These are phyloP conservation scores for Pseudofabraea citricarpa DNA, from an alignment of 2,329 filamentous ascomycete genomes.

Conservation along the genomic window DNA sequence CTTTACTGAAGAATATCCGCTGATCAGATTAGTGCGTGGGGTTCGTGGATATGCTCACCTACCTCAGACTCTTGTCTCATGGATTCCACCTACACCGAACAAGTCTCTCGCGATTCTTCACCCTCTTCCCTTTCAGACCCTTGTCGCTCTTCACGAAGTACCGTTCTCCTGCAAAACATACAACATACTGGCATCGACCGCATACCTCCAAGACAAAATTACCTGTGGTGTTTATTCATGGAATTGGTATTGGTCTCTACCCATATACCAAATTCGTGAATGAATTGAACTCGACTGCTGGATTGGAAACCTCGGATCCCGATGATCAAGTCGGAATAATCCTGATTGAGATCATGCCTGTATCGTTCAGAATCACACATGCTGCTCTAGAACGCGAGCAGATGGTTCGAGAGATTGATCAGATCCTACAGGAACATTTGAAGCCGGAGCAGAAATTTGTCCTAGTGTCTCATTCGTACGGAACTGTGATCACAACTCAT, in stretches of 20 bases:
- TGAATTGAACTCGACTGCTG: constrained; percentile 39
- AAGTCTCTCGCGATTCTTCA: constrained; percentile 34
- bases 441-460: constrained; percentile 42
- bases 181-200: constrained; percentile 56
- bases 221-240: constrained; percentile 58
- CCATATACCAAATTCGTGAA: constrained; percentile 50
- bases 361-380: constrained; percentile 52
- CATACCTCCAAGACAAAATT: constrained; percentile 53
- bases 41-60: constrained; percentile 30
- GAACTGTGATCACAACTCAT: constrained; percentile 50
- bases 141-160: constrained; percentile 40
- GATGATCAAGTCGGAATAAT: constrained; percentile 52
- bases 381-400: constrained; percentile 40
- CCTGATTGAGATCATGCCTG: constrained; percentile 52
- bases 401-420: constrained; percentile 46
- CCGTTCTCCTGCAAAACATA: constrained; percentile 38
- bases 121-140: constrained; percentile 50
- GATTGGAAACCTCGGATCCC: constrained; percentile 21
- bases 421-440: constrained; percentile 46
- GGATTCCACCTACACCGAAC: constrained; percentile 45
- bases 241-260: constrained; percentile 56
- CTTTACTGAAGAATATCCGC: too few relatives aligned
- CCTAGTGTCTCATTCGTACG: constrained; percentile 48
- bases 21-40: constrained; percentile 20
- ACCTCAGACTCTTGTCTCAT: constrained; percentile 32